Conservation (phyloP, 306 rosid genomes). For the Prunus salicina region DNA sequence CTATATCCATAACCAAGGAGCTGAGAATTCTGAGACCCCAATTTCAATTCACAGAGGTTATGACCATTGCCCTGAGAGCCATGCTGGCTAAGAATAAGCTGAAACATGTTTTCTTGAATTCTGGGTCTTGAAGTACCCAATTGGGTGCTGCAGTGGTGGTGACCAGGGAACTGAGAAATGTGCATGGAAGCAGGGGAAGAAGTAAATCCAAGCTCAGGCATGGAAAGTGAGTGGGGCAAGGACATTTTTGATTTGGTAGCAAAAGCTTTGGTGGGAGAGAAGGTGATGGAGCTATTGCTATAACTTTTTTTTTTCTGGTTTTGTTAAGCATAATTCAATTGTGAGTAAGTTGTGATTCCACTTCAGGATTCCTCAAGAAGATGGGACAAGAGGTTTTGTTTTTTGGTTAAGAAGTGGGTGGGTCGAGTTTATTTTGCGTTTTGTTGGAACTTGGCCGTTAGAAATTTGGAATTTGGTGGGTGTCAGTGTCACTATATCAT, state of each 20-base stretch:
- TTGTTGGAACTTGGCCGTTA: neutral
- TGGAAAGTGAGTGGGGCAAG: conserved; percentile 34
- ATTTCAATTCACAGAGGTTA: conserved; percentile 11
- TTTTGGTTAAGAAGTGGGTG: neutral
- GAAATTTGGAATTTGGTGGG: neutral
- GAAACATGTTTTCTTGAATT: conserved; percentile 18
- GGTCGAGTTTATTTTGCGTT: neutral
- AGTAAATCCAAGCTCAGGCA: conserved; percentile 25
- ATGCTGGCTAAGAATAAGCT: neutral
- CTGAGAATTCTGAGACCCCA: neutral
- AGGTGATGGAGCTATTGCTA: conserved; percentile 1
- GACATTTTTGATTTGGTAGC: conserved; percentile 28
- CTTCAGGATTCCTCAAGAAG: conserved; percentile 27
- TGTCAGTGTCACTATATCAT: too few species aligned
- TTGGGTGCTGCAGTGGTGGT: conserved; percentile 14
- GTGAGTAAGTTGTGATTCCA: conserved; percentile 44
- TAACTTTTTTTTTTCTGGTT: neutral
- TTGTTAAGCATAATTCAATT: neutral
- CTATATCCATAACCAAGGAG: neutral
- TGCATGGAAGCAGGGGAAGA: conserved; percentile 18
- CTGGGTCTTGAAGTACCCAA: neutral
- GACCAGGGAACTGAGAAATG: conserved; percentile 16
- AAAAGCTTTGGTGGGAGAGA: neutral
- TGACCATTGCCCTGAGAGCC: neutral
- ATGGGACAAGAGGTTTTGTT: conserved; percentile 7